Evolutionary conservation across 768 basidiomycete species (phyloP), one percentile per base, ranked within the genome.

Genomic region (Pleurotus citrinopileatus): DNA sequence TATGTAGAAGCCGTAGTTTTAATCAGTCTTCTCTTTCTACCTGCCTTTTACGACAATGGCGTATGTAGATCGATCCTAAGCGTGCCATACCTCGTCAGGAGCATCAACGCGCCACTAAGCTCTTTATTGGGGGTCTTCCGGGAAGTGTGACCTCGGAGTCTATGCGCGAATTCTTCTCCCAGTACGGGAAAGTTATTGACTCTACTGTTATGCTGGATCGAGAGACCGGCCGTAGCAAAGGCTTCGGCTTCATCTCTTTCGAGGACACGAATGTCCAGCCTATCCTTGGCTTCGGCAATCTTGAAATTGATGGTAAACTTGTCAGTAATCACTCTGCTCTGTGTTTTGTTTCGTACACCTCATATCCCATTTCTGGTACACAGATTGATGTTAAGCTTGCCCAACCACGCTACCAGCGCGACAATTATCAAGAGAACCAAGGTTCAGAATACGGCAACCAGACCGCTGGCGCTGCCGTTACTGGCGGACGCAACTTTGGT

Each of bases 141-240:
- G 87, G 89, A 15, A 86, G 86, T 53, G 94, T 98, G 28, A 98
- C 94, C 3, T 92, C 91, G 19, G 94, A 97, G 63, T 89, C 87
- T 0, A 91, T 98, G 87, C 86, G 90, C 59, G 84, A 86, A 51
- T 98, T 91, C 73, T 96, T 98, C 72, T 85, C 87, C 38, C 89
- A 95, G 66, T 98, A 90, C 61, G 97, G 97, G 57, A 88, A 87
- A 60, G 94, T 99, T 59, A 89, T 97, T 63, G 96, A 99, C 68
- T 94, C 96, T 42, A 98, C 96, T 1, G 94, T 99, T 60, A 99
- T 98, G 97, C 79, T 97, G 61, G 97, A 99, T 71, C 87, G 94
- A 40, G 94, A 98, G 69, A 94, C 94, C 3, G 89, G 91, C 22
- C 74, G 94, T 45, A 94, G 91, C 72, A 97, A 98, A 69, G 97